phyloP scores from a whole-genome alignment of 768 basidiomycete genomes.

The Kwoniella botswanensis region DNA sequence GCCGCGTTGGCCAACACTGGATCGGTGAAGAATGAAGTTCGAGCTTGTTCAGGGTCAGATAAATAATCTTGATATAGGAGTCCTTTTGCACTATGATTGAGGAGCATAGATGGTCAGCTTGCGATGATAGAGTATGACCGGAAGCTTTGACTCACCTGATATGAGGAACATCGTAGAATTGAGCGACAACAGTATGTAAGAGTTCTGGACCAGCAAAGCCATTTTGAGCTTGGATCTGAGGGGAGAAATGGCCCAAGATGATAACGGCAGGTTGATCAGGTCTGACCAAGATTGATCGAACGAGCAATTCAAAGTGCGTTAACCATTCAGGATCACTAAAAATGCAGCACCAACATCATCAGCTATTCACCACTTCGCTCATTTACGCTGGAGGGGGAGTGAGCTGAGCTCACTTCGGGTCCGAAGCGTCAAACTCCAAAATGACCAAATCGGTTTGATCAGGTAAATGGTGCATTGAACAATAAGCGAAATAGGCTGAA shows the following conservation, averaged over 20 bases:
- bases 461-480: slow-evolving; percentile 89
- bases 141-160: slow-evolving; percentile 64
- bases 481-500: slow-evolving; percentile 93
- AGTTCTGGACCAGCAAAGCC: slow-evolving; percentile 91
- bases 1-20: slow-evolving; percentile 75
- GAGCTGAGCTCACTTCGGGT: slow-evolving; percentile 66
- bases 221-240: slow-evolving; percentile 76
- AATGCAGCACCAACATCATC: slow-evolving; percentile 8
- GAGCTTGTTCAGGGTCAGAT: slow-evolving; percentile 67
- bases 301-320: slow-evolving; percentile 86
- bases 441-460: slow-evolving; percentile 94
- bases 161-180: slow-evolving; percentile 97
- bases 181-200: slow-evolving; percentile 85
- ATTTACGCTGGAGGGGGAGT: not conserved
- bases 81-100: slow-evolving; percentile 69
- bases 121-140: not conserved
- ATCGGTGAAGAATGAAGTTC: slow-evolving; percentile 77
- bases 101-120: not conserved
- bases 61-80: slow-evolving; percentile 83
- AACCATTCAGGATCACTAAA: slow-evolving; percentile 71
- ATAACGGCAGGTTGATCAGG: slow-evolving; percentile 90
- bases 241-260: slow-evolving; percentile 92
- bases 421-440: slow-evolving; percentile 90
- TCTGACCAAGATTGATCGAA: slow-evolving; percentile 87
- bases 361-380: slow-evolving; percentile 6